Conservation (phyloP, 2,329 filamentous ascomycete genomes). For the Colletotrichum lindemuthianum region DNA sequence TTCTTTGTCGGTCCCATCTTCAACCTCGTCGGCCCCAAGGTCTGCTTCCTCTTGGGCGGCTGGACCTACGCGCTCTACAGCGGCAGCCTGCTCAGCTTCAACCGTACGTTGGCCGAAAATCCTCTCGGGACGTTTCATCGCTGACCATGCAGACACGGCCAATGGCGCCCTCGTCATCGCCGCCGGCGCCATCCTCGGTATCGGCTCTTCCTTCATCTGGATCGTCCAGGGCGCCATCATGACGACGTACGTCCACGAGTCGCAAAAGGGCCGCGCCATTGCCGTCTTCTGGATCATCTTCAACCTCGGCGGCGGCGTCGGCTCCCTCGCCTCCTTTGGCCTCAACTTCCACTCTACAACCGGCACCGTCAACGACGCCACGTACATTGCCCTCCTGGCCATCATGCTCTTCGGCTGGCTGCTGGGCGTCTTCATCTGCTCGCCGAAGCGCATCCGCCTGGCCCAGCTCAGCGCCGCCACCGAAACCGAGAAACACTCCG, state of each 20-base stretch:
- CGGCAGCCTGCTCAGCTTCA: conserved; percentile 55
- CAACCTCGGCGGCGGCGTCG: conserved; percentile 56
- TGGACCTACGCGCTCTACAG: conserved; percentile 58
- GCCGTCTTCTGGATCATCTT: conserved; percentile 58
- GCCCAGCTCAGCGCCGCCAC: conserved; percentile 48
- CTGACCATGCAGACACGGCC: conserved; percentile 48
- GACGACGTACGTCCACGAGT: conserved; percentile 55
- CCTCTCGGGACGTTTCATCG: conserved; percentile 49
- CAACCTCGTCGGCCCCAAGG: conserved; percentile 52
- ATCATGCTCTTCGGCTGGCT: conserved; percentile 61
- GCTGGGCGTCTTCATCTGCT: conserved; percentile 58
- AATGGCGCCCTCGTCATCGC: conserved; percentile 57
- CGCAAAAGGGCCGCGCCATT: conserved; percentile 54
- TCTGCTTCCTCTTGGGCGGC: conserved; percentile 54
- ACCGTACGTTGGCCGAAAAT: conserved; percentile 48
- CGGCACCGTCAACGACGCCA: conserved; percentile 58
- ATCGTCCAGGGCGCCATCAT: conserved; percentile 59
- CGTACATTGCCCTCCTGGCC: conserved; percentile 59
- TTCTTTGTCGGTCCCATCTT: conserved; percentile 57
- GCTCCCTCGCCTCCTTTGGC: conserved; percentile 55
- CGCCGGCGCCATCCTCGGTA: conserved; percentile 55
- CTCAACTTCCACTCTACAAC: conserved; percentile 52
- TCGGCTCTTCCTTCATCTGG: conserved; percentile 57
- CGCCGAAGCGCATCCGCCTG: conserved; percentile 53
- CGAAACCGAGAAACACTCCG: conserved; percentile 51